Conservation (phyloP, 2,329 filamentous ascomycete genomes). For the Ophiostoma piceae region DNA sequence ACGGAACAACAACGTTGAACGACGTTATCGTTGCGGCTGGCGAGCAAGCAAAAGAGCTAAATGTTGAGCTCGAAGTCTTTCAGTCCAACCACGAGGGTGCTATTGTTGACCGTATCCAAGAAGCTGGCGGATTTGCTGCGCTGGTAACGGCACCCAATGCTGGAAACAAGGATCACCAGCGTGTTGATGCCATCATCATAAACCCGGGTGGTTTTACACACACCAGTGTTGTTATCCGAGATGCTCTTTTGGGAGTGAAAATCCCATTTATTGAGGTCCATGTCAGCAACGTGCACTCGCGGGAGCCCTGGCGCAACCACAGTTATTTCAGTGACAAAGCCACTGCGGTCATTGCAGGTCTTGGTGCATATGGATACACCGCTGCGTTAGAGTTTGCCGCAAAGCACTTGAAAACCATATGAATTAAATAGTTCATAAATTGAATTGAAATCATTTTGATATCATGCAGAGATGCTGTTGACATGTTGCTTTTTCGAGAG, state of each 20-base stretch:
- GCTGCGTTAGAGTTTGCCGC: constrained; percentile 45
- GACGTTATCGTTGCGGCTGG: constrained; percentile 52
- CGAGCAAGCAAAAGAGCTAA: constrained; percentile 46
- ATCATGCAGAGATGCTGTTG: no score
- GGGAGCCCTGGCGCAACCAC: constrained; percentile 63
- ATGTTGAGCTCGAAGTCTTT: constrained; percentile 51
- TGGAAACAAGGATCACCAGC: not conserved
- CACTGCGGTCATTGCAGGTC: constrained; percentile 63
- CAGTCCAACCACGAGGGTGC: constrained; percentile 77
- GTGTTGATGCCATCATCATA: constrained; percentile 63
- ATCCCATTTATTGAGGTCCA: constrained; percentile 77
- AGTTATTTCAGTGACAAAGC: constrained; percentile 74
- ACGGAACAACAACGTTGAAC: constrained; percentile 62
- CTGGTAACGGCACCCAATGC: constrained; percentile 1
- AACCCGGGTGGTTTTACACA: constrained; percentile 73
- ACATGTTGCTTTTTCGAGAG: no score
- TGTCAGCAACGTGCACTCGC: constrained; percentile 66
- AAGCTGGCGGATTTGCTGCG: constrained; percentile 16
- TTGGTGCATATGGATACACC: constrained; percentile 59
- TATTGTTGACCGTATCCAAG: constrained; percentile 67
- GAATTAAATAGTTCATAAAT: constrained; percentile 34
- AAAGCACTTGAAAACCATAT: not conserved
- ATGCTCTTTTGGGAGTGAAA: constrained; percentile 62
- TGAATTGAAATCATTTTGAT: not conserved
- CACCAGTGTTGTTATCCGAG: constrained; percentile 69